Evolutionary conservation across 2,329 filamentous ascomycete genomes (phyloP).

Genomic region (Leptographium lundbergii): DNA sequence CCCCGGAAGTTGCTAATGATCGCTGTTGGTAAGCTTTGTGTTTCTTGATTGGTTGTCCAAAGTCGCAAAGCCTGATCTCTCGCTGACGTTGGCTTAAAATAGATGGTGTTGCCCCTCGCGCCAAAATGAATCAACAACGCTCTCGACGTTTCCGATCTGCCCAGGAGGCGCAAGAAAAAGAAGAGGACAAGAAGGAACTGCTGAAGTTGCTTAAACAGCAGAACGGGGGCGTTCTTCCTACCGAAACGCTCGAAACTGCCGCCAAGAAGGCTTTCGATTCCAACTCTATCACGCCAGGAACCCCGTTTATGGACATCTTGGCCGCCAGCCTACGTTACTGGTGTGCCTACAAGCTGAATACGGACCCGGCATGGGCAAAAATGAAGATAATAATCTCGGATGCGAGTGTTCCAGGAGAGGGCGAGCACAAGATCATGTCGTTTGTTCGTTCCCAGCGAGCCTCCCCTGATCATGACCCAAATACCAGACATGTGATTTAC

Average conservation of each 20-base stretch:
- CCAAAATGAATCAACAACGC: conserved; percentile 99
- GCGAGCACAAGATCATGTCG: conserved; percentile 99
- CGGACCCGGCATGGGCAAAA: conserved; percentile 88
- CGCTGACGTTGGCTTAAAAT: neutral
- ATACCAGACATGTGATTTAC: conserved; percentile 96
- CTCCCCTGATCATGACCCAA: conserved; percentile 84
- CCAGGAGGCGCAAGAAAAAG: conserved; percentile 88
- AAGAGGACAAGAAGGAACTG: conserved; percentile 79
- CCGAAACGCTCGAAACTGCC: conserved; percentile 46
- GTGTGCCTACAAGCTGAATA: conserved; percentile 96
- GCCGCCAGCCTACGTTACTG: conserved; percentile 86
- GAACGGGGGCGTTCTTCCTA: conserved; percentile 50
- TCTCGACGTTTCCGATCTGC: conserved; percentile 90
- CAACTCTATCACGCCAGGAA: conserved; percentile 82
- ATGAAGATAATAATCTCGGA: conserved; percentile 98
- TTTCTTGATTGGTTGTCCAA: neutral
- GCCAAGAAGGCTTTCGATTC: conserved; percentile 88
- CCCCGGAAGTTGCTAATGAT: conserved; percentile 95
- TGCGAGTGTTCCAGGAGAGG: conserved; percentile 92
- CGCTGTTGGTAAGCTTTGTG: conserved; percentile 61
- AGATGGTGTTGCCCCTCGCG: conserved; percentile 94
- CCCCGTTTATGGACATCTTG: conserved; percentile 96
- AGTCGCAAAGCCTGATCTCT: too few relatives aligned
- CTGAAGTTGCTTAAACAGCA: conserved; percentile 73
- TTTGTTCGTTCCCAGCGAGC: conserved; percentile 89